A percentile compares a stretch with the other conserved stretches of the same genome.
phyloP scores from a whole-genome alignment of 202 grass and related monocot species.

The Zoysia matrella region DNA sequence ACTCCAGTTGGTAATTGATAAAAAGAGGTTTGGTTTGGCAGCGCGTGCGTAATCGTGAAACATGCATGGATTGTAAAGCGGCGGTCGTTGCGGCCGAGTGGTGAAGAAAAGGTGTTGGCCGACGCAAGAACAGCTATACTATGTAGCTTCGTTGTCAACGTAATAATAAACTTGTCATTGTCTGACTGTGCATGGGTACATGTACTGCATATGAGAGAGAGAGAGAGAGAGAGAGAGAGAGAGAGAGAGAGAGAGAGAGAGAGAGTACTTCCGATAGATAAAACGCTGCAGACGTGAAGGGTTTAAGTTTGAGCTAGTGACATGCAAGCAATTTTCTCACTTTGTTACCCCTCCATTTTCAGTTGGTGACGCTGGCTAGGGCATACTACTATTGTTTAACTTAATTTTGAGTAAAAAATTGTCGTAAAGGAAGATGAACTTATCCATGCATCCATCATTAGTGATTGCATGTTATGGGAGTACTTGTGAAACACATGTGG shows the following conservation, averaged over 20 bases:
- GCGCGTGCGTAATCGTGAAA: constrained; percentile 19
- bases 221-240: too few species aligned
- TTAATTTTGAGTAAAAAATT: too few species aligned
- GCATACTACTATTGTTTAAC: too few species aligned
- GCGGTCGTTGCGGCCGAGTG: constrained; percentile 19
- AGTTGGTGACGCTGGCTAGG: too few species aligned
- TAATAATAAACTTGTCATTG: constrained; percentile 12
- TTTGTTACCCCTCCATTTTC: too few species aligned
- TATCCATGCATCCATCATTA: not conserved
- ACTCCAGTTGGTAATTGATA: not conserved
- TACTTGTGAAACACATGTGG: not conserved
- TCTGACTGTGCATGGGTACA: not conserved
- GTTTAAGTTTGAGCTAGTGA: too few species aligned
- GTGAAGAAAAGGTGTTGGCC: not conserved
- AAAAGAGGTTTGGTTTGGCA: constrained; percentile 3
- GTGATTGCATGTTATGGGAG: not conserved
- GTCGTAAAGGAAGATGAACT: too few species aligned
- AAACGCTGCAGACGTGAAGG: not conserved
- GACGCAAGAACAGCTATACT: too few species aligned
- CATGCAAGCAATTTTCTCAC: too few species aligned
- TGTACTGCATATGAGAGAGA: too few species aligned
- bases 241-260: not conserved
- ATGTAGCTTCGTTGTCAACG: not conserved
- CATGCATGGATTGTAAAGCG: constrained; percentile 17
- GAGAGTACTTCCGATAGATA: not conserved